Conservation (phyloP, 2,329 filamentous ascomycete genomes). For the Elsinoe arachidis region DNA sequence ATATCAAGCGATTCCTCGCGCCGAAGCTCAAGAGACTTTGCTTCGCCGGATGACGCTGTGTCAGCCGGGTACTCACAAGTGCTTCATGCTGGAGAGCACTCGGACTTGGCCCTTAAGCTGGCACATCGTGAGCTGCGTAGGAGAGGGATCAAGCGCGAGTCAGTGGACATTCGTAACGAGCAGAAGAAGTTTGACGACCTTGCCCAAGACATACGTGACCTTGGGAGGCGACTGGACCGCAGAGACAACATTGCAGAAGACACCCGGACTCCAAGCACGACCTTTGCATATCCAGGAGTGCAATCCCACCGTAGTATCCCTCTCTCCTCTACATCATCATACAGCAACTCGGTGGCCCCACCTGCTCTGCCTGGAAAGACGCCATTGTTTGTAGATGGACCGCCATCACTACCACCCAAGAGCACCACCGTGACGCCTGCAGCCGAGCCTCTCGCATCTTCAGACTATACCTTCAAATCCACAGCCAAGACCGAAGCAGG, state of each 20-base stretch:
- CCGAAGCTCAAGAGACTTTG: conserved; percentile 13
- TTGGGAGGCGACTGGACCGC: conserved; percentile 7
- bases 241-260: background rate
- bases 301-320: background rate
- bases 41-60: conserved; percentile 13
- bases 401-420: conserved; percentile 24
- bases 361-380: conserved; percentile 10
- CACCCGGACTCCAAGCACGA: background rate
- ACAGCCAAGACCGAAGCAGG: conserved; percentile 87
- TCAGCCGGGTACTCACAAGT: conserved; percentile 17
- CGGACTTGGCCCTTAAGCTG: conserved; percentile 66
- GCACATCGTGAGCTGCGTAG: conserved; percentile 64
- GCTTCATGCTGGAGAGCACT: conserved; percentile 61
- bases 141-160: conserved; percentile 39
- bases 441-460: conserved; percentile 35
- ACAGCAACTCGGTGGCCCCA: background rate
- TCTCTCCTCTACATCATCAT: background rate
- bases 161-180: background rate
- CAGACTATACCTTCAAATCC: conserved; percentile 69
- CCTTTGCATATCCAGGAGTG: conserved; percentile 8
- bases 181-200: conserved; percentile 12
- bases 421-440: background rate
- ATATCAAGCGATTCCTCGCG: conserved; percentile 6
- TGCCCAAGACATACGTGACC: conserved; percentile 6
- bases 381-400: conserved; percentile 17